Percentiles rank a stretch among this genome's conserved stretches.
Evolutionary conservation across 768 basidiomycete genomes (phyloP).

Genomic region (Serendipita sp.): DNA sequence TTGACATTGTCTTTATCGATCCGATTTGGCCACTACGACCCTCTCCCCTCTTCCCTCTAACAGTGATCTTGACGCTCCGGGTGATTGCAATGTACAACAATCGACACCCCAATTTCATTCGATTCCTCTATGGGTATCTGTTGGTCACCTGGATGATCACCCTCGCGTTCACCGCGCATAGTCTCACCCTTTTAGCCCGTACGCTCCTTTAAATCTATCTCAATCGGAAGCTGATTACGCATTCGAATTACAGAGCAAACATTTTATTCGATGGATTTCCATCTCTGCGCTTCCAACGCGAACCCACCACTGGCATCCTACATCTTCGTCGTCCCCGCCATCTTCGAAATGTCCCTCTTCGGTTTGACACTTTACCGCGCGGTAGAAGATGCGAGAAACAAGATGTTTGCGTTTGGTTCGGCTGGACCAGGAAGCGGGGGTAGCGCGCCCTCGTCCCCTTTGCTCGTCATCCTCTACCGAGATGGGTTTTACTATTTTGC

Average conservation of each 20-base stretch:
- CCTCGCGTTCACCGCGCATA: background rate
- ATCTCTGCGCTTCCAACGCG: background rate
- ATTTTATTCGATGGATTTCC: background rate
- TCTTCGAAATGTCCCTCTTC: background rate
- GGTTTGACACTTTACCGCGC: background rate
- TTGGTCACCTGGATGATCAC: background rate
- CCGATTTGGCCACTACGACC: too few species aligned
- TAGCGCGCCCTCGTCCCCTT: background rate
- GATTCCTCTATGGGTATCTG: background rate
- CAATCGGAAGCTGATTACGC: too few species aligned
- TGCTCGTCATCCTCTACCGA: background rate
- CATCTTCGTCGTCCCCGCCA: background rate
- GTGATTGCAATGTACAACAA: background rate
- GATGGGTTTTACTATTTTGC: background rate
- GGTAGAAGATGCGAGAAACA: background rate
- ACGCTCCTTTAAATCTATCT: background rate
- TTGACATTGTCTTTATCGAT: too few species aligned
- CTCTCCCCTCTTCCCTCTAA: background rate
- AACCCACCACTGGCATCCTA: background rate
- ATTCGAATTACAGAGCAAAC: background rate
- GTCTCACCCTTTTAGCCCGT: background rate
- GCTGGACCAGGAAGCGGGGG: too few species aligned
- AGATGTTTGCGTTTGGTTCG: background rate
- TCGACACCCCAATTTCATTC: background rate
- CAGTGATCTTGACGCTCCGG: background rate